Evolutionary conservation across 495 filamentous ascomycete genomes (phyloP), one percentile per base, ranked within the genome.

Genomic region (Rhypophila decipiens): DNA sequence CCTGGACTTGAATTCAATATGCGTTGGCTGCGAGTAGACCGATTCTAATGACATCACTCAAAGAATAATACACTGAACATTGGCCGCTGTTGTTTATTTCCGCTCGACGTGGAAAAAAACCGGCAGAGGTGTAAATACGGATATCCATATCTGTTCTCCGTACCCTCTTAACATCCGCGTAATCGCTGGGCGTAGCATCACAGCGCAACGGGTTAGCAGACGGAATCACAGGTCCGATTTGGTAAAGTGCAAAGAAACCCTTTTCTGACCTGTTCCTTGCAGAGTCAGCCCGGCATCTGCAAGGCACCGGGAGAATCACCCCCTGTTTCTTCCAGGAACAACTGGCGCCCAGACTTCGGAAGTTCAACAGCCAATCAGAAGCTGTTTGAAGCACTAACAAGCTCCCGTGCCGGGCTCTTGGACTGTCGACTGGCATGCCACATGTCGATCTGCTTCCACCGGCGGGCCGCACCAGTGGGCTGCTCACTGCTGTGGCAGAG

Each of bases 241-340:
- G 35, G 22, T 22, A 24, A 42, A 42, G 39, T 24, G 39, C 12
- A 24, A 19, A 24, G 33, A 12, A 15, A 37, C 43, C 23, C 12
- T 19, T n/a, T 37, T 9, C 18, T 37, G 22, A 18, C 15, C 23
- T 47, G 49, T 52, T 42, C 50, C 50, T 52, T 52, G 39, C 44
- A 53, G 23, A n/a, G n/a, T n/a, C n/a, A n/a, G n/a, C n/a, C n/a
- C 38, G 18, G 37, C 18, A 24, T 20, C 22, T 53, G 51, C 51
- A 53, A 52, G 51, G 51, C 35, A 53, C 51, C 13, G 40, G 37
- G 43, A 34, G 15, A 49, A 46, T 39, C 34, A 48, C 39, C 41
- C 42, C 34, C 24, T 34, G 22, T 45, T 17, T 49, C 46, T 49
- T 42, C 51, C 50, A 48, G 50, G 50, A 42, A 42, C 23, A 20